Evolutionary conservation across 1,284 basidiomycete genomes (phyloP).

Genomic region (Golubevia pallescens): DNA sequence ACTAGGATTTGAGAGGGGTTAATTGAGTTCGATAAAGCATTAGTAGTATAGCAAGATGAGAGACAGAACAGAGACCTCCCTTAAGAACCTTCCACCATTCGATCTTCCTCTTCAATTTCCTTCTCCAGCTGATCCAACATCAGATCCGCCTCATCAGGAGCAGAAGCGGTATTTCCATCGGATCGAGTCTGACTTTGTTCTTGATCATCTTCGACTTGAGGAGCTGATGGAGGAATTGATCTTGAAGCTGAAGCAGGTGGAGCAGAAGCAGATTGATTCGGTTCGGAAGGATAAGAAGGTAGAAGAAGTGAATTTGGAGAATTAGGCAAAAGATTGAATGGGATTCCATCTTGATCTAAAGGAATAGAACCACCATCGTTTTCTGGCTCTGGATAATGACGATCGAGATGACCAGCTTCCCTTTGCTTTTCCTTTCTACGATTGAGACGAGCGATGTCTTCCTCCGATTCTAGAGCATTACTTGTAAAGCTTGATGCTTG

Average conservation of each 20-base stretch:
- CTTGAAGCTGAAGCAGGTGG: not conserved
- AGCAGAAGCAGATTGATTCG: too few species aligned
- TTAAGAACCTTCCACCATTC: not conserved
- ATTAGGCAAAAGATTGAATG: constrained; percentile 1
- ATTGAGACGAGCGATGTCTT: not conserved
- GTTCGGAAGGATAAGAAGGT: not conserved
- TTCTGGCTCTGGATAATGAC: not conserved
- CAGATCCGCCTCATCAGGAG: not conserved
- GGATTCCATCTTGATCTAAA: constrained; percentile 7
- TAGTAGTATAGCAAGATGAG: too few species aligned
- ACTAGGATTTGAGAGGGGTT: too few species aligned
- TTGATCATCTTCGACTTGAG: not conserved
- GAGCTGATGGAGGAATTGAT: not conserved
- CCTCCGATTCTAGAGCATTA: not conserved
- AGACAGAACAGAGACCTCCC: too few species aligned
- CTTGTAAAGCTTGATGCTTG: constrained; percentile 22
- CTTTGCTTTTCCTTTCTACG: not conserved
- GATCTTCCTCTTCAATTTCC: not conserved
- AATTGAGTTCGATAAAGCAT: too few species aligned
- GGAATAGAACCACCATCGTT: constrained; percentile 27
- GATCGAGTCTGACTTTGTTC: not conserved
- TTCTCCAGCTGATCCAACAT: not conserved
- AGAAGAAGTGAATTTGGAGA: not conserved
- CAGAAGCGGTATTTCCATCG: not conserved
- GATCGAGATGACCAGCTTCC: not conserved